Conservation (phyloP, 768 basidiomycete genomes). For the Cystobasidiopsis lactophilus region DNA sequence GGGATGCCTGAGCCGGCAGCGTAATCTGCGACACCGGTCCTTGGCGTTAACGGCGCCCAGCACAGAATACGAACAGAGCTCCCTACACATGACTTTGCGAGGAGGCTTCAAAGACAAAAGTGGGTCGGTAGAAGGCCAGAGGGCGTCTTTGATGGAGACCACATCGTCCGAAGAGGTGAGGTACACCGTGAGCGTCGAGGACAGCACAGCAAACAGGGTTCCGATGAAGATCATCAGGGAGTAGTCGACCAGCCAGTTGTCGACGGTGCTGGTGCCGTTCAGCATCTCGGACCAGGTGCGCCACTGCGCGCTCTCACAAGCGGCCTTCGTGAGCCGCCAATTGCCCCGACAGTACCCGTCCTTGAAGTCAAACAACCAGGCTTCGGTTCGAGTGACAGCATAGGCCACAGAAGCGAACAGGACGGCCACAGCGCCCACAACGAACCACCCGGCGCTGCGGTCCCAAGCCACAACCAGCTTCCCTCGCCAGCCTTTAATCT, state of each 20-base stretch:
- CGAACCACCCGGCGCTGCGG: conserved; percentile 35
- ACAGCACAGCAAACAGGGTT: conserved; percentile 48
- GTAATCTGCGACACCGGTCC: conserved; percentile 1
- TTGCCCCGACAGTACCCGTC: conserved; percentile 34
- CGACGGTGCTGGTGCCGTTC: conserved; percentile 23
- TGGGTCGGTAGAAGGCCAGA: neutral
- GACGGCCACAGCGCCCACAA: conserved; percentile 70
- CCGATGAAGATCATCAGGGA: conserved; percentile 50
- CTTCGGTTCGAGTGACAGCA: conserved; percentile 61
- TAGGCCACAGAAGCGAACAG: conserved; percentile 69
- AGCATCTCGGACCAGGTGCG: conserved; percentile 47
- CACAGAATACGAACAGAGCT: no score
- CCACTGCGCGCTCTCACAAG: conserved; percentile 31
- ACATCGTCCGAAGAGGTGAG: conserved; percentile 78
- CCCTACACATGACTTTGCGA: conserved; percentile 15
- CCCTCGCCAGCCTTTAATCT: conserved; percentile 9
- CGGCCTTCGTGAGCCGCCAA: neutral
- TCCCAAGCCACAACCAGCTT: conserved; percentile 12
- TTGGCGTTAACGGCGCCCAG: no score
- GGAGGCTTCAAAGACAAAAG: conserved; percentile 4
- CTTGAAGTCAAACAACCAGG: conserved; percentile 76
- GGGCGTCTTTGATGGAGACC: conserved; percentile 53
- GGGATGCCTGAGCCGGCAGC: conserved; percentile 92
- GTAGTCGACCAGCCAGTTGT: conserved; percentile 39
- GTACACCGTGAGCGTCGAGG: conserved; percentile 60